These are phyloP conservation scores for Lachnellula cervina DNA, from an alignment of 2,329 filamentous ascomycete species.

Conservation along the genomic window DNA sequence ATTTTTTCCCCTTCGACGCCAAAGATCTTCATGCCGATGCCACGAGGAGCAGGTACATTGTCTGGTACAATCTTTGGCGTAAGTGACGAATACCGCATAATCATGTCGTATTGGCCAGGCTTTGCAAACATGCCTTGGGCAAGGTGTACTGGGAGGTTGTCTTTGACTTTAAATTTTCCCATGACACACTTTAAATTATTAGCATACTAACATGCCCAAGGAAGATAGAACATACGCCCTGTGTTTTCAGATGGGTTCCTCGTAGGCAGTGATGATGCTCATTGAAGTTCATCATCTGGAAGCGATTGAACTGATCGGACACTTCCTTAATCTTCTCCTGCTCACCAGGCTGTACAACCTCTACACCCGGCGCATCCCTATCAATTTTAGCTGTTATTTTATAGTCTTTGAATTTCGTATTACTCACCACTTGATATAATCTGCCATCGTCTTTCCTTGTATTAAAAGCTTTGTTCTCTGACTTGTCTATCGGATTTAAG, in stretches of 20 bases:
- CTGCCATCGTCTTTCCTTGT: constrained; percentile 3
- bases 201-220: background rate
- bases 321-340: constrained; percentile 15
- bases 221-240: constrained; percentile 7
- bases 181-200: constrained; percentile 10
- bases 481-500: background rate
- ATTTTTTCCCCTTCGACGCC: constrained; percentile 16
- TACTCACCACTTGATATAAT: constrained; percentile 14
- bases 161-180: constrained; percentile 16
- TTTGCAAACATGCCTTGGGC: constrained; percentile 20
- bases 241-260: constrained; percentile 15
- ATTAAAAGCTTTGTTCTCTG: background rate
- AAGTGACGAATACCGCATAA: constrained; percentile 16
- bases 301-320: constrained; percentile 16
- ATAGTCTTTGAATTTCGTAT: background rate
- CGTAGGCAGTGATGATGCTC: constrained; percentile 17
- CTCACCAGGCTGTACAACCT: constrained; percentile 16
- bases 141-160: constrained; percentile 13
- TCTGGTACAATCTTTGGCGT: constrained; percentile 17
- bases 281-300: constrained; percentile 20
- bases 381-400: background rate
- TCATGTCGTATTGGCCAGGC: constrained; percentile 13
- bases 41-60: constrained; percentile 14
- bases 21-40: constrained; percentile 17
- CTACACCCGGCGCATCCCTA: constrained; percentile 12